Evolutionary conservation across 192 early-diverging fungal genomes (phyloP), one percentile per base, ranked within the genome.

Genomic region (Tieghemiomyces parasiticus): DNA sequence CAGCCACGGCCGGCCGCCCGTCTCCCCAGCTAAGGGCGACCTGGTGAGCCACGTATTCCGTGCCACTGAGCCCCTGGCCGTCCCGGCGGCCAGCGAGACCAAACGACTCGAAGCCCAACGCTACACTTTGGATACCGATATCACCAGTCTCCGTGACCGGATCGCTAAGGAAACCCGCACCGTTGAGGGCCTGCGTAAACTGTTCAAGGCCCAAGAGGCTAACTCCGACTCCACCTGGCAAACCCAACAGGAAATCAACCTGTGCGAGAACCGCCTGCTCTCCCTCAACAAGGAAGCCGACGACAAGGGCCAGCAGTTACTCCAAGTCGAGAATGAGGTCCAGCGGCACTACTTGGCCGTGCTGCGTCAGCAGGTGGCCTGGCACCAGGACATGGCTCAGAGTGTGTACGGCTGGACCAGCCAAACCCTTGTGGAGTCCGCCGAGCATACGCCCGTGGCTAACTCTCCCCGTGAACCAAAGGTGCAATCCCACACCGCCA

Each of bases 261-360:
- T 58, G 55, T 58, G 35, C 55, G 55, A 58, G 32, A 58, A 58
- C 34, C 55, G 55, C 19, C 34, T 58, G 12, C 55, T 58, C 3
- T 58, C 55, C 33, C 32, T 38, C 6, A 58, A 58, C n/a, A 58
- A 58, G 55, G 55, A 58, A 20, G 35, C 35, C 6, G n/a, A 25
- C 20, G 55, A 58, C 24, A 58, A 58, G 35, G n/a, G 28, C 22
- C 26, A 58, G 4, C 32, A 38, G 3, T 6, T 34, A 22, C 34
- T 38, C 19, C 12, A 19, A 0, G 2, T 25, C 19, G 33, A 31
- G 34, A 25, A n/a, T 10, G 33, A 58, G 26, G 24, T 58, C 0
- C 32, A 58, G 6, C 55, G 26, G 4, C 55, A 58, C 16, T 58
- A 58, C 33, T 35, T 58, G 55, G 55, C 55, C 0, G 55, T 38